Conservation (phyloP, 495 filamentous ascomycete species). For the Tuber indicum region DNA sequence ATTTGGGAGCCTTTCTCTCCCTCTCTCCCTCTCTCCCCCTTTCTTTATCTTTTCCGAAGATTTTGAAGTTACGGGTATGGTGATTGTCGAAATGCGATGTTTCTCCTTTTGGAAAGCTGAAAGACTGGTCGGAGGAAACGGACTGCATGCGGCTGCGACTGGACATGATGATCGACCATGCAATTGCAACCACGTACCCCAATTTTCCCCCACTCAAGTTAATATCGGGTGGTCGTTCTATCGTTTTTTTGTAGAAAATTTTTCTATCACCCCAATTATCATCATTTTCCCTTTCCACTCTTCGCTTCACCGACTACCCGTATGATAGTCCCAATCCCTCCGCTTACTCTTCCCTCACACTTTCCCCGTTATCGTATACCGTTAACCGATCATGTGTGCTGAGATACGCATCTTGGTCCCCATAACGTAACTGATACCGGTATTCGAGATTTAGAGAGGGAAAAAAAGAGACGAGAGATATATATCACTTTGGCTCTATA, state of each 20-base stretch:
- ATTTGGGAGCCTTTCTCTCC: neutral
- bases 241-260: neutral
- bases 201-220: constrained; percentile 26
- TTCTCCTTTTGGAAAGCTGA: constrained; percentile 35
- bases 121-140: constrained; percentile 33
- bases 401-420: neutral
- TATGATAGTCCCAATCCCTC: neutral
- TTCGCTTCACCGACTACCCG: neutral
- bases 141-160: constrained; percentile 21
- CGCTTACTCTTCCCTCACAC: neutral
- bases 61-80: constrained; percentile 16
- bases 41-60: constrained; percentile 9
- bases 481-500: neutral
- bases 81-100: constrained; percentile 28
- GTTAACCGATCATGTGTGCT: neutral
- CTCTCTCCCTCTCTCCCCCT: neutral
- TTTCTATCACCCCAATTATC: neutral
- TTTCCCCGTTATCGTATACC: neutral
- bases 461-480: neutral
- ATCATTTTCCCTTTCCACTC: neutral
- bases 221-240: constrained; percentile 20
- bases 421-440: neutral
- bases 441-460: neutral
- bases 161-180: constrained; percentile 34
- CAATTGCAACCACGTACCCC: constrained; percentile 39